Conservation (phyloP, 202 grass and related monocot species). For the Hordeum pubiflorum region DNA sequence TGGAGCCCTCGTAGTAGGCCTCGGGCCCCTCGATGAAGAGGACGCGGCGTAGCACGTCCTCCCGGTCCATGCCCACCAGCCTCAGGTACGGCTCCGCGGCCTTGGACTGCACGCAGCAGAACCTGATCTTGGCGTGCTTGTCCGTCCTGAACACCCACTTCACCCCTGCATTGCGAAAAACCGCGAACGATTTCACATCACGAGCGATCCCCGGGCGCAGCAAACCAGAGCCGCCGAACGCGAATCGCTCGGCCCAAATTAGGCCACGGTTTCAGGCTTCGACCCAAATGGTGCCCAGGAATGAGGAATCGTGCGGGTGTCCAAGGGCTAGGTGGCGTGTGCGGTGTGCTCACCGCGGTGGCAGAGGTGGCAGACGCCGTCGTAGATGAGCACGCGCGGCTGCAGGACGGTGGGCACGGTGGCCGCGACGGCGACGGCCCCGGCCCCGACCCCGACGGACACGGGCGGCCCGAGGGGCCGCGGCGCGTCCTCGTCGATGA, state of each 20-base stretch:
- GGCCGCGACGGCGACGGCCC: conserved; percentile 24
- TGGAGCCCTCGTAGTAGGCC: conserved; percentile 82
- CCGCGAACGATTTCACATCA: background rate
- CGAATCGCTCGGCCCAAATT: conserved; percentile 1
- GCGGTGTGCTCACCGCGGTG: conserved; percentile 57
- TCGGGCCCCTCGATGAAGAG: conserved; percentile 78
- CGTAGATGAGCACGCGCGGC: conserved; percentile 93
- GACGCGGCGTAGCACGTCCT: conserved; percentile 63
- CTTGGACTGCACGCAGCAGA: conserved; percentile 89
- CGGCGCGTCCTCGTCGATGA: conserved; percentile 33
- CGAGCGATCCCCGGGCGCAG: background rate
- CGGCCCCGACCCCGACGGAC: background rate
- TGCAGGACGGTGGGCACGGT: conserved; percentile 55
- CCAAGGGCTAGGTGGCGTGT: background rate
- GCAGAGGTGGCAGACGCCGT: conserved; percentile 93
- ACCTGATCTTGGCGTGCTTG: conserved; percentile 84
- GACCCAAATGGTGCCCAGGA: background rate
- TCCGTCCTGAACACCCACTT: conserved; percentile 77
- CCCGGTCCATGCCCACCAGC: conserved; percentile 60
- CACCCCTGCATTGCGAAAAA: conserved; percentile 45
- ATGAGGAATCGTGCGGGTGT: background rate
- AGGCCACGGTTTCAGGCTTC: background rate
- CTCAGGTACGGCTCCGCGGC: conserved; percentile 75
- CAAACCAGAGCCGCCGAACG: background rate
- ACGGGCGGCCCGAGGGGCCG: background rate